phyloP scores from a whole-genome alignment of 345 rosid genomes.

The Excoecaria cochinchinensis region DNA sequence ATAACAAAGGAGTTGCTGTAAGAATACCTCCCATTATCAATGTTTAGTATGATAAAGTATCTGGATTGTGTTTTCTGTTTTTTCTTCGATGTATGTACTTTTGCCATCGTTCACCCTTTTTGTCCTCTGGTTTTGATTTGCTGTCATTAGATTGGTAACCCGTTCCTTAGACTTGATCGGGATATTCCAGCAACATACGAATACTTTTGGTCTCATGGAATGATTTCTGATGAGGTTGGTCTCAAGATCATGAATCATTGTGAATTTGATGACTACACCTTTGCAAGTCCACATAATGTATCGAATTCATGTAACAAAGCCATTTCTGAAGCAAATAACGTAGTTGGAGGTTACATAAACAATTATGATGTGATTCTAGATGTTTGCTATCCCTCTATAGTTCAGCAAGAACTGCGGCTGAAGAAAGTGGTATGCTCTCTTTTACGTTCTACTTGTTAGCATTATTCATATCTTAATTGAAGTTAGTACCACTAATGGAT shows the following conservation, averaged over 20 bases:
- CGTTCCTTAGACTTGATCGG: conserved; percentile 74
- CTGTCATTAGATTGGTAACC: conserved; percentile 74
- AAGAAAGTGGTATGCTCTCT: conserved; percentile 51
- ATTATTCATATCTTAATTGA: background rate
- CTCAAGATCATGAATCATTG: conserved; percentile 68
- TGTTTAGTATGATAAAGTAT: too few species aligned
- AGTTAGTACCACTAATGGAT: background rate
- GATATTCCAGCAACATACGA: conserved; percentile 72
- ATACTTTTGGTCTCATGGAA: conserved; percentile 92
- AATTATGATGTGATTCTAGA: conserved; percentile 80
- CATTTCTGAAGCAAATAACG: conserved; percentile 42
- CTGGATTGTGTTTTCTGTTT: background rate
- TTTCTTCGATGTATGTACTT: conserved; percentile 1
- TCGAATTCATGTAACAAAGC: conserved; percentile 52
- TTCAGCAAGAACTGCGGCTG: conserved; percentile 83
- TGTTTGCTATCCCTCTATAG: conserved; percentile 73
- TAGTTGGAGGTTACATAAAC: conserved; percentile 67
- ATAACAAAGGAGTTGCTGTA: conserved; percentile 93
- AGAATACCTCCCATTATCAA: conserved; percentile 27
- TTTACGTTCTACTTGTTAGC: background rate
- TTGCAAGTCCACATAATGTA: conserved; percentile 54
- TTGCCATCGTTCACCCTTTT: background rate
- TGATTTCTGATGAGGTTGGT: conserved; percentile 92
- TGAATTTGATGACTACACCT: conserved; percentile 70
- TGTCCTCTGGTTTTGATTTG: background rate